These are phyloP conservation scores for Chrysopogon serrulatus DNA, from an alignment of 176 grass and related monocot genomes.

Conservation along the genomic window DNA sequence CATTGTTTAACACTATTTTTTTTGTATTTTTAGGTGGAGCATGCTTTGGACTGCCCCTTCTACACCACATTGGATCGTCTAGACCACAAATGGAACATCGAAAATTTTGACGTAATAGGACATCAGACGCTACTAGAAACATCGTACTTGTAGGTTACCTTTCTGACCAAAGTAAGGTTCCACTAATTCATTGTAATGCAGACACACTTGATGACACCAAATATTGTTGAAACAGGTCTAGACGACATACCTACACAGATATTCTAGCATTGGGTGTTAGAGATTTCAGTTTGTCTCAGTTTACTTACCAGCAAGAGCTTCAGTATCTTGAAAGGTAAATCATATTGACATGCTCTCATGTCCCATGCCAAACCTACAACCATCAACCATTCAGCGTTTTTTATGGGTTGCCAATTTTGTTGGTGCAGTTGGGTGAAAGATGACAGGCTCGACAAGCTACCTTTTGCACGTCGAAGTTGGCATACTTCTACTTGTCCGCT, in stretches of 20 bases:
- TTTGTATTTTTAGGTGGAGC: constrained; percentile 62
- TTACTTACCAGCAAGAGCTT: constrained; percentile 29
- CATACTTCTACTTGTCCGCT: constrained; percentile 64
- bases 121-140: constrained; percentile 46
- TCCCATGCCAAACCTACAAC: background rate
- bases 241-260: constrained; percentile 15
- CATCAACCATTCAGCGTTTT: background rate
- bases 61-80: constrained; percentile 66
- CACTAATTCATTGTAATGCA: background rate
- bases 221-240: constrained; percentile 40
- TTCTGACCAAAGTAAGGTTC: background rate
- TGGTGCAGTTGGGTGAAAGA: constrained; percentile 59
- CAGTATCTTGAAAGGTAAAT: background rate
- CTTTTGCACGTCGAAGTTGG: constrained; percentile 58
- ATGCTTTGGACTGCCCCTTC: constrained; percentile 61
- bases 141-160: constrained; percentile 22
- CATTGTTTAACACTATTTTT: background rate
- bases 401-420: background rate
- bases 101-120: constrained; percentile 35
- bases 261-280: constrained; percentile 34
- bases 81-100: constrained; percentile 70
- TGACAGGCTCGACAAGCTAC: constrained; percentile 51
- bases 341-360: background rate
- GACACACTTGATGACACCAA: background rate
- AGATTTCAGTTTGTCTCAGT: constrained; percentile 56